These are phyloP conservation scores for Puccinellia tenuiflora DNA, from an alignment of 176 grass and related monocot genomes.

Conservation along the genomic window DNA sequence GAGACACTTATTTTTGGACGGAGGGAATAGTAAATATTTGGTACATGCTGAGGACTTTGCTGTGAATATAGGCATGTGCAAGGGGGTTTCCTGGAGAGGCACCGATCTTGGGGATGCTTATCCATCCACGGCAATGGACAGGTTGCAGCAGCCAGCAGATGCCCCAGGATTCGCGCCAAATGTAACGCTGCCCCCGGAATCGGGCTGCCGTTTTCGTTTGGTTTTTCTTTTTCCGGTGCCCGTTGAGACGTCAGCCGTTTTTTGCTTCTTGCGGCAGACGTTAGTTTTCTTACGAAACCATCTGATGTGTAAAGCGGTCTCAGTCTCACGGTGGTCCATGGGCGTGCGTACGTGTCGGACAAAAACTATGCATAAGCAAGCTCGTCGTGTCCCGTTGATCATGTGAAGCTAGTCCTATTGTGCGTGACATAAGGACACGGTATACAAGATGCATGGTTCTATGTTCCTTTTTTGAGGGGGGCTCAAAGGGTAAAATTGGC, in stretches of 20 bases:
- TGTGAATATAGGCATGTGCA: background rate
- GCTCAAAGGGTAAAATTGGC: background rate
- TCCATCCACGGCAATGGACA: background rate
- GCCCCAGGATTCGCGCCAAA: background rate
- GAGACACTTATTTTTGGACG: no score
- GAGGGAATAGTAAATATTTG: no score
- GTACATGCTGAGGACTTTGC: background rate
- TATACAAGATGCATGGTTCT: background rate
- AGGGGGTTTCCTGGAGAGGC: background rate
- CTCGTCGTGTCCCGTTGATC: background rate
- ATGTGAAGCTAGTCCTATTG: background rate
- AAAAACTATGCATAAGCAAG: background rate
- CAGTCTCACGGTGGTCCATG: background rate
- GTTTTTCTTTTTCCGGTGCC: background rate
- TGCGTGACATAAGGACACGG: background rate
- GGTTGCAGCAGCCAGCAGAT: background rate
- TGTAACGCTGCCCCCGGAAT: background rate
- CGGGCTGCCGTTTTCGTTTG: background rate
- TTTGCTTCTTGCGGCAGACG: background rate
- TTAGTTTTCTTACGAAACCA: background rate
- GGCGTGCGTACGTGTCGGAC: background rate
- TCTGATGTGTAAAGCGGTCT: background rate
- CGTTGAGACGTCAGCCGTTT: background rate
- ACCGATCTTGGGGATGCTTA: background rate
- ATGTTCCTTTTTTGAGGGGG: background rate